phyloP scores from a whole-genome alignment of 1,284 basidiomycete species.

The Tremellales sp. region DNA sequence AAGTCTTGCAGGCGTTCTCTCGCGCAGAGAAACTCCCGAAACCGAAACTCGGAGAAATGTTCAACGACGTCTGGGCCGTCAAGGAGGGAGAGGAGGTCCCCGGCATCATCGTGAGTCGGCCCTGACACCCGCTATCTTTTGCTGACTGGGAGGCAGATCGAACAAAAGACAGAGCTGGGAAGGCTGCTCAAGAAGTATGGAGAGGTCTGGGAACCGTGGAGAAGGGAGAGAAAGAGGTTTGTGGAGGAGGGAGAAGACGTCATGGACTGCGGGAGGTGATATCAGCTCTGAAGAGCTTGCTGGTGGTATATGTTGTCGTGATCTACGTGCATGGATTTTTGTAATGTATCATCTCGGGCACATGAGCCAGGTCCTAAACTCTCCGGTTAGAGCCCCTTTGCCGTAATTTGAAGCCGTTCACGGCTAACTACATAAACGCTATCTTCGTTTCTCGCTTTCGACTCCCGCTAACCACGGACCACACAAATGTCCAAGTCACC shows the following conservation, averaged over 20 bases:
- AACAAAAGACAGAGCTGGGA: slow-evolving; percentile 76
- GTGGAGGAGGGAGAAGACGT: slow-evolving; percentile 72
- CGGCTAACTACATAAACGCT: background rate
- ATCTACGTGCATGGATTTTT: background rate
- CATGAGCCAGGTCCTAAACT: background rate
- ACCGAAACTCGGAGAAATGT: slow-evolving; percentile 70
- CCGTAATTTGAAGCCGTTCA: slow-evolving; percentile 7
- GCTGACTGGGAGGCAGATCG: slow-evolving; percentile 54
- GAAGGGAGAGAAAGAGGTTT: slow-evolving; percentile 72
- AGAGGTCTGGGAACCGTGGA: slow-evolving; percentile 75
- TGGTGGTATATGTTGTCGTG: background rate
- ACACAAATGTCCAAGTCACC: slow-evolving; percentile 62
- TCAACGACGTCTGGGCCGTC: slow-evolving; percentile 68
- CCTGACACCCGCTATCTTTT: slow-evolving; percentile 1
- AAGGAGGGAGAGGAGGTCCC: slow-evolving; percentile 66
- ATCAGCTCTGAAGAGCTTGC: slow-evolving; percentile 13
- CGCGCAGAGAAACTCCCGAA: slow-evolving; percentile 69
- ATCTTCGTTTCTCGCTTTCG: slow-evolving; percentile 4
- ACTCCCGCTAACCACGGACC: no score
- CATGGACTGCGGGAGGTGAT: slow-evolving; percentile 40
- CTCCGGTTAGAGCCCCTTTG: background rate
- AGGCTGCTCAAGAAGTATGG: slow-evolving; percentile 79
- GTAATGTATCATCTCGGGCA: background rate
- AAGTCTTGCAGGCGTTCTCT: slow-evolving; percentile 74
- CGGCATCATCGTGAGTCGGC: slow-evolving; percentile 69